Percentiles rank a stretch among this genome's conserved stretches.
These are phyloP conservation scores for Rutstroemia sydowiana DNA, from an alignment of 2,329 filamentous ascomycete species.

Conservation along the genomic window DNA sequence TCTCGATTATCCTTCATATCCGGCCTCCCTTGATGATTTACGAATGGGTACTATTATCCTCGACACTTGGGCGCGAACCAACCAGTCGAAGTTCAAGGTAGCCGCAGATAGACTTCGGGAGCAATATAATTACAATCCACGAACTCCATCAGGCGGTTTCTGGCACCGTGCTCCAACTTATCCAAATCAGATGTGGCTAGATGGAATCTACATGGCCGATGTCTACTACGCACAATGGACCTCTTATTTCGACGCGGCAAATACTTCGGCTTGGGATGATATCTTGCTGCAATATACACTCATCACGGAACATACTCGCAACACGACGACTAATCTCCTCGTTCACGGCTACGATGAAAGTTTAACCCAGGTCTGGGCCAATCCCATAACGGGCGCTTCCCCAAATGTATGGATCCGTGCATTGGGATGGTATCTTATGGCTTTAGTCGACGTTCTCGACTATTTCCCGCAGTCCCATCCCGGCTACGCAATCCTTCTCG, in stretches of 20 bases:
- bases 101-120: constrained; percentile 40
- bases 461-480: constrained; percentile 19
- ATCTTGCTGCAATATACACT: constrained; percentile 25
- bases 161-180: constrained; percentile 35
- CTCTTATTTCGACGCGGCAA: constrained; percentile 19
- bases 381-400: constrained; percentile 30
- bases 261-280: constrained; percentile 26
- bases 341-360: constrained; percentile 33
- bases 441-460: constrained; percentile 33
- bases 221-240: constrained; percentile 26
- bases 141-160: constrained; percentile 45
- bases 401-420: constrained; percentile 34
- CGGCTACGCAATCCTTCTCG: background rate
- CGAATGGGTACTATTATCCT: constrained; percentile 35
- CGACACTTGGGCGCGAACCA: constrained; percentile 25
- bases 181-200: constrained; percentile 49
- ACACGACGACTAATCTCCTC: constrained; percentile 26
- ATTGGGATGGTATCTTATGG: constrained; percentile 34
- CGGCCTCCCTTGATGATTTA: constrained; percentile 46
- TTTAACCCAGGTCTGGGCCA: constrained; percentile 30
- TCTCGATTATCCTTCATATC: constrained; percentile 39
- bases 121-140: constrained; percentile 41
- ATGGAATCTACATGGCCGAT: constrained; percentile 43
- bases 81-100: constrained; percentile 40
- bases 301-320: constrained; percentile 20